These are phyloP conservation scores for Backusella westeae DNA, from an alignment of 192 early-diverging fungal species.

Conservation along the genomic window DNA sequence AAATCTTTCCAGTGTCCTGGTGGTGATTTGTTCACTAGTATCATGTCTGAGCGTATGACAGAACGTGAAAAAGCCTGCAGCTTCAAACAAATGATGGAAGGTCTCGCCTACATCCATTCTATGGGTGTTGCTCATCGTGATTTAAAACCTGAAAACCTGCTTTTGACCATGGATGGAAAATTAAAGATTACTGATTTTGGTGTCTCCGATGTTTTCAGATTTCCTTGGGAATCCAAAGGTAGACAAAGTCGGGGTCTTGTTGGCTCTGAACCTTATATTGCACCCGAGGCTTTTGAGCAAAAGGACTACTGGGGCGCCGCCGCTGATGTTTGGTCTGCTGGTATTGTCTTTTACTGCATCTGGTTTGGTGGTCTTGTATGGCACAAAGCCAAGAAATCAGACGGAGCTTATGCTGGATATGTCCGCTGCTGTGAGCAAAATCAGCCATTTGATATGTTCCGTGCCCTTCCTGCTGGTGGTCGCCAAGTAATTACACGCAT, in stretches of 20 bases:
- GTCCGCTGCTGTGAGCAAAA: slow-evolving; percentile 44
- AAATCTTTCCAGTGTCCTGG: slow-evolving; percentile 61
- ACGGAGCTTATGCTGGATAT: slow-evolving; percentile 24
- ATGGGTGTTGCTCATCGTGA: slow-evolving; percentile 95
- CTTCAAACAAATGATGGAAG: slow-evolving; percentile 91
- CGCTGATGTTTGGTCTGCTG: slow-evolving; percentile 95
- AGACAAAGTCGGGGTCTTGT: slow-evolving; percentile 85
- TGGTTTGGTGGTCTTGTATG: slow-evolving; percentile 30
- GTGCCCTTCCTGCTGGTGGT: slow-evolving; percentile 7
- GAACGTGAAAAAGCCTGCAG: slow-evolving; percentile 81
- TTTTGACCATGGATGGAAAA: slow-evolving; percentile 74
- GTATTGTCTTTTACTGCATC: slow-evolving; percentile 66
- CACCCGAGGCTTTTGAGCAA: slow-evolving; percentile 81
- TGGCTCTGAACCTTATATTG: slow-evolving; percentile 97
- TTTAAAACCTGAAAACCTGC: slow-evolving; percentile 84
- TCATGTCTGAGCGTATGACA: slow-evolving; percentile 78
- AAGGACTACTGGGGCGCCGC: slow-evolving; percentile 89
- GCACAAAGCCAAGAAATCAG: slow-evolving; percentile 34
- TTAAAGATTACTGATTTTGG: slow-evolving; percentile 99
- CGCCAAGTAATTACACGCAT: slow-evolving; percentile 20
- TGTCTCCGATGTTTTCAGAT: slow-evolving; percentile 91
- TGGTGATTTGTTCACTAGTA: slow-evolving; percentile 89
- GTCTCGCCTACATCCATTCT: slow-evolving; percentile 88
- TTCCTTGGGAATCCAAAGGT: slow-evolving; percentile 72
- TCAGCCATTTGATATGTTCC: slow-evolving; percentile 25